Evolutionary conservation across 129 eudicot species (phyloP).

Genomic region (Saposhnikovia divaricata): DNA sequence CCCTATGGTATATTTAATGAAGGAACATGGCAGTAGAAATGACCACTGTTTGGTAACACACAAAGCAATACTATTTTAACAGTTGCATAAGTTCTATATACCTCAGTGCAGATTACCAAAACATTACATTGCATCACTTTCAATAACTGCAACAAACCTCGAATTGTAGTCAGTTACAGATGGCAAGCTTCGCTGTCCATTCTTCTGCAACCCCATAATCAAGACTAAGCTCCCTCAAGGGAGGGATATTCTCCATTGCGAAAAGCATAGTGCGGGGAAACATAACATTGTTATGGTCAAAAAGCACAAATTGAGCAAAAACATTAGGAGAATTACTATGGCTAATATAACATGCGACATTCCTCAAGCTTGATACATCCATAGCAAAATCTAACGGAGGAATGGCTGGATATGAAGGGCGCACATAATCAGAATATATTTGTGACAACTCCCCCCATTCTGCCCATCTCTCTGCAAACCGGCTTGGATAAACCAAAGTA

Average conservation of each 20-base stretch:
- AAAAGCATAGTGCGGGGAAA: constrained; percentile 80
- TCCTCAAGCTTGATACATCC: constrained; percentile 79
- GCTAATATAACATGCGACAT: constrained; percentile 80
- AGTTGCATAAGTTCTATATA: constrained; percentile 12
- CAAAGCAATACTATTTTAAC: background rate
- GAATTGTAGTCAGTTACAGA: constrained; percentile 46
- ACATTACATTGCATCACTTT: constrained; percentile 14
- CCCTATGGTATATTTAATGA: background rate
- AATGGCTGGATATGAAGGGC: constrained; percentile 37
- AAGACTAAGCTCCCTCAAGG: constrained; percentile 75
- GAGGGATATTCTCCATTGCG: constrained; percentile 84
- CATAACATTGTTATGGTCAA: constrained; percentile 56
- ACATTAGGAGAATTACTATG: constrained; percentile 76
- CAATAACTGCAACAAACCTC: constrained; percentile 13
- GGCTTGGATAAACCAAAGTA: constrained; percentile 57
- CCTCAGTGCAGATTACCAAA: constrained; percentile 27
- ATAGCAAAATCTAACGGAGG: constrained; percentile 70
- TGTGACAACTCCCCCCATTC: constrained; percentile 85
- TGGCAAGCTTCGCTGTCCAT: constrained; percentile 45
- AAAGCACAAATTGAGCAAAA: constrained; percentile 62
- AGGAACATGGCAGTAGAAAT: background rate
- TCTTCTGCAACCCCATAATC: constrained; percentile 84
- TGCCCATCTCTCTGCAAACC: constrained; percentile 66
- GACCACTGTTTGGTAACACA: background rate
- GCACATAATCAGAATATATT: constrained; percentile 41